Evolutionary conservation across 1,284 basidiomycete species (phyloP).

Genomic region (Puccinia novopanici): DNA sequence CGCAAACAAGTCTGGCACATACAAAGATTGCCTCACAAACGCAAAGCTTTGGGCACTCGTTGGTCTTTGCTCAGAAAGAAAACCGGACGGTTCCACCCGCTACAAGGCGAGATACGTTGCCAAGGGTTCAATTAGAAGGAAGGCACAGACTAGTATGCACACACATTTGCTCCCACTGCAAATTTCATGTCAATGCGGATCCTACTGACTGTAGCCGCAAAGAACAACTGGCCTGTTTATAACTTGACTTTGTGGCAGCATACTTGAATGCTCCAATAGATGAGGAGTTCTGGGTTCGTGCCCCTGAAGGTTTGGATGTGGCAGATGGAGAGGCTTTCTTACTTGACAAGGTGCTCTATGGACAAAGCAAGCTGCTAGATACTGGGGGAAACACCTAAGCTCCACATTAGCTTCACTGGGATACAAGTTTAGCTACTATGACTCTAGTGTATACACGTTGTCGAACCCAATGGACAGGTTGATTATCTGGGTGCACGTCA

Average conservation of each 20-base stretch:
- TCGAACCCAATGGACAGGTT: neutral
- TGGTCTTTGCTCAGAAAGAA: conserved; percentile 48
- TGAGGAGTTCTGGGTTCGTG: neutral
- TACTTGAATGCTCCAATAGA: neutral
- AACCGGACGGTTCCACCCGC: conserved; percentile 1
- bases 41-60: neutral
- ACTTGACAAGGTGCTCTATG: neutral
- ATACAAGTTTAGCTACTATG: neutral
- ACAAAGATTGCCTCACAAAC: neutral
- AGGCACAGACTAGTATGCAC: conserved; percentile 36
- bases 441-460: neutral
- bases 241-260: conserved; percentile 1
- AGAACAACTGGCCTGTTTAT: too few species aligned
- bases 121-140: conserved; percentile 45
- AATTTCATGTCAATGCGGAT: conserved; percentile 7
- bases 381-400: conserved; percentile 31
- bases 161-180: conserved; percentile 36
- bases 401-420: neutral
- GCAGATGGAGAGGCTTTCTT: neutral
- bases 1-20: conserved; percentile 3
- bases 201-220: too few species aligned
- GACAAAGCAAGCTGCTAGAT: conserved; percentile 11
- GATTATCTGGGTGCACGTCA: conserved; percentile 25
- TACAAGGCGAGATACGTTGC: conserved; percentile 52
- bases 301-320: neutral